A percentile compares a stretch with the other conserved stretches of the same genome.
These are phyloP conservation scores for Kalmanozyma brasiliensis DNA, from an alignment of 1,284 basidiomycete genomes.

Conservation along the genomic window DNA sequence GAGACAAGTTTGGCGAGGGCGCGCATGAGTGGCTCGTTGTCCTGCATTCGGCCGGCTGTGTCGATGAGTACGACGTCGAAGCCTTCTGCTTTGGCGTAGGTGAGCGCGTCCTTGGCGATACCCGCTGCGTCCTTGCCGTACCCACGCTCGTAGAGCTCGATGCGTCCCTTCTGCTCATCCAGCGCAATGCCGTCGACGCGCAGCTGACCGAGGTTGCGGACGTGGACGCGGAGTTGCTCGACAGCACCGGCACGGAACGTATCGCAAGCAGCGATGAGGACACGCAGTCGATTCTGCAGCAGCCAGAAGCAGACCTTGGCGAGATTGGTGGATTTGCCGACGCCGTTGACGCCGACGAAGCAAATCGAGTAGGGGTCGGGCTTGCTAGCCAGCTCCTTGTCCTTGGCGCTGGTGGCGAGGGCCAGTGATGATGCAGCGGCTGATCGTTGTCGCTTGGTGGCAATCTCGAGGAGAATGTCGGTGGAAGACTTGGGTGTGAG, in stretches of 20 bases:
- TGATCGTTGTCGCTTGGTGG: slow-evolving; percentile 69
- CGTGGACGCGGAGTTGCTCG: slow-evolving; percentile 95
- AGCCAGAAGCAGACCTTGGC: slow-evolving; percentile 99
- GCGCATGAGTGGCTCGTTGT: slow-evolving; percentile 68
- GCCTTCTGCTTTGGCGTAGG: slow-evolving; percentile 57
- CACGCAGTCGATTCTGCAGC: slow-evolving; percentile 90
- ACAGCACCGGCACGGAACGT: slow-evolving; percentile 98
- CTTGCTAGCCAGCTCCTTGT: slow-evolving; percentile 69
- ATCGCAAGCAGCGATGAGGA: slow-evolving; percentile 97
- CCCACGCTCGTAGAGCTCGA: slow-evolving; percentile 94
- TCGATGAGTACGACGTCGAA: slow-evolving; percentile 68
- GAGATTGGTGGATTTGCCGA: slow-evolving; percentile 97
- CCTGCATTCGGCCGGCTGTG: slow-evolving; percentile 67
- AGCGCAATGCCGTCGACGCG: slow-evolving; percentile 56
- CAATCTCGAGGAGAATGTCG: slow-evolving; percentile 82
- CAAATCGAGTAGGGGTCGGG: slow-evolving; percentile 90
- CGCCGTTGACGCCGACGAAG: slow-evolving; percentile 99
- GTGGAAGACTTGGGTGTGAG: slow-evolving; percentile 96
- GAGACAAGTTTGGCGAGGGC: slow-evolving; percentile 65
- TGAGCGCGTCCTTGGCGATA: slow-evolving; percentile 93
- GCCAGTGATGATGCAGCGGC: slow-evolving; percentile 46
- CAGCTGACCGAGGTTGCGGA: slow-evolving; percentile 90
- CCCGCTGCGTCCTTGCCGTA: slow-evolving; percentile 99
- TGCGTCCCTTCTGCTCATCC: slow-evolving; percentile 74
- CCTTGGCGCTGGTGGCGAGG: slow-evolving; percentile 65